These are phyloP conservation scores for Boletus semigastroideus DNA, from an alignment of 1,284 basidiomycete species.

Conservation along the genomic window DNA sequence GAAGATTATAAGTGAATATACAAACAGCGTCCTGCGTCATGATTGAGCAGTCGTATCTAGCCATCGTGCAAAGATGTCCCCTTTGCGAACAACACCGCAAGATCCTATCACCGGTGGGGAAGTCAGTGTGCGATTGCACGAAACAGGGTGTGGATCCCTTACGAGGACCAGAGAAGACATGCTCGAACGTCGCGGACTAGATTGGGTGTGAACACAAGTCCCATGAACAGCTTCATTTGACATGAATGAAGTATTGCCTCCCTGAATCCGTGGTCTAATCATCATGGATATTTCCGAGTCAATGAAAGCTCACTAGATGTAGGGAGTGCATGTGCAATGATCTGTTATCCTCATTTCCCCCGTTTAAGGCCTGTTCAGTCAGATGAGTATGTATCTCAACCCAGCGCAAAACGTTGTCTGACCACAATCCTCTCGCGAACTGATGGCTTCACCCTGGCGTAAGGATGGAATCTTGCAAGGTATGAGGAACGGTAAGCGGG, in stretches of 20 bases:
- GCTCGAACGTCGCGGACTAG: slow-evolving; percentile 18
- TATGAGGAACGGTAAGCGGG: slow-evolving; percentile 34
- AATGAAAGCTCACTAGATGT: slow-evolving; percentile 5
- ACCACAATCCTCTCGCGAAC: slow-evolving; percentile 29
- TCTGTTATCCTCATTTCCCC: neutral
- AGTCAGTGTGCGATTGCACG: slow-evolving; percentile 1
- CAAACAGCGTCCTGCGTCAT: neutral
- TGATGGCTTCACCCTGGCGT: slow-evolving; percentile 26
- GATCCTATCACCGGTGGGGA: slow-evolving; percentile 18
- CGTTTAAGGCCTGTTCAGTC: slow-evolving; percentile 4
- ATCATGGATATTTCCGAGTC: neutral
- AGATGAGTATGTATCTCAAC: slow-evolving; percentile 4
- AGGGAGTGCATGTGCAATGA: neutral
- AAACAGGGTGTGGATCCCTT: slow-evolving; percentile 4
- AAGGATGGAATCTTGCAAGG: slow-evolving; percentile 29
- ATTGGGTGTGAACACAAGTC: neutral
- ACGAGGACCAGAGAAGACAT: slow-evolving; percentile 24
- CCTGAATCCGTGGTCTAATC: slow-evolving; percentile 12
- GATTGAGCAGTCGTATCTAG: neutral
- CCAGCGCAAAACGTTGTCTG: slow-evolving; percentile 3
- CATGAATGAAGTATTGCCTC: neutral
- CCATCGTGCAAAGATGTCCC: neutral
- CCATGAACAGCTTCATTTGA: slow-evolving; percentile 12
- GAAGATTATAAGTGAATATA: neutral
- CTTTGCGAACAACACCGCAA: slow-evolving; percentile 19